Percentiles rank a stretch among this genome's conserved stretches.
phyloP scores from a whole-genome alignment of 768 basidiomycete genomes.

The Mycena maculata region DNA sequence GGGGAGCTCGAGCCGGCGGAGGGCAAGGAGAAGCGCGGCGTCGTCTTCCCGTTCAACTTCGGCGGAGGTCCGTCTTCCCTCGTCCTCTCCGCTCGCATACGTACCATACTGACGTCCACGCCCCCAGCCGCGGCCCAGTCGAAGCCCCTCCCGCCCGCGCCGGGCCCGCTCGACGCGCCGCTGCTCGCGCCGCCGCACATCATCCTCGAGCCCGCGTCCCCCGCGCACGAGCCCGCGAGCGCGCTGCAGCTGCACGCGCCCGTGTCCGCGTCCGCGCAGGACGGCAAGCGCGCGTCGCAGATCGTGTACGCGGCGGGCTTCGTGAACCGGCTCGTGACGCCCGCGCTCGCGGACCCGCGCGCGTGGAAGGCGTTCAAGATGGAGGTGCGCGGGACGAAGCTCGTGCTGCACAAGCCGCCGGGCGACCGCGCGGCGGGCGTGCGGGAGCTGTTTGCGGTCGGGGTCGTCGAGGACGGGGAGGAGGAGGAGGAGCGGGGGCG shows the following conservation, averaged over 20 bases:
- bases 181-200: conserved; percentile 30
- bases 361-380: conserved; percentile 91
- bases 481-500: conserved; percentile 39
- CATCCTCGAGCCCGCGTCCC: conserved; percentile 27
- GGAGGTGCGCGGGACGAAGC: conserved; percentile 84
- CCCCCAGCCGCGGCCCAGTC: neutral
- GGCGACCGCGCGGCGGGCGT: conserved; percentile 71
- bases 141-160: conserved; percentile 5
- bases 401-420: conserved; percentile 90
- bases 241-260: conserved; percentile 47
- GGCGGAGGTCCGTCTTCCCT: conserved; percentile 15
- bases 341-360: conserved; percentile 58
- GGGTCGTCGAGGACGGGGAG: conserved; percentile 68
- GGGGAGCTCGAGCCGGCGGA: conserved; percentile 50
- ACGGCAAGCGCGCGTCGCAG: conserved; percentile 77
- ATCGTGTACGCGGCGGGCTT: conserved; percentile 82
- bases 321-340: conserved; percentile 73
- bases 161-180: conserved; percentile 6
- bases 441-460: conserved; percentile 75
- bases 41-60: conserved; percentile 18
- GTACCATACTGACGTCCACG: neutral
- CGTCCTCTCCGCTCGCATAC: neutral
- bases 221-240: conserved; percentile 15
- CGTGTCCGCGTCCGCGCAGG: conserved; percentile 56
- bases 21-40: conserved; percentile 22